These are phyloP conservation scores for Cladorrhinum samala DNA, from an alignment of 495 filamentous ascomycete species.

Conservation along the genomic window DNA sequence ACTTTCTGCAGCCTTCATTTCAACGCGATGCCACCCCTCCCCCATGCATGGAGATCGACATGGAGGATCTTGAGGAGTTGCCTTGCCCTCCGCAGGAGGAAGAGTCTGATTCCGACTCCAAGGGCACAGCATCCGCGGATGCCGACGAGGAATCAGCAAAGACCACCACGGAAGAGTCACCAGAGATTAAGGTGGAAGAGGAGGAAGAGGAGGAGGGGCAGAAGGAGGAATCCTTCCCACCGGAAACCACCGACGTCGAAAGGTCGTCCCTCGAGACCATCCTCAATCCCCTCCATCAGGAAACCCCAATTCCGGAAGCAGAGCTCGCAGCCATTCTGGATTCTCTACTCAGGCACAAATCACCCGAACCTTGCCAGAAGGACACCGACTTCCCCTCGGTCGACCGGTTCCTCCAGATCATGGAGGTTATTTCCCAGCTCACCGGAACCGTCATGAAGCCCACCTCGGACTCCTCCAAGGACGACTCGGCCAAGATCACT, in stretches of 20 bases:
- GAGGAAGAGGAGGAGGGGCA: too few relatives aligned
- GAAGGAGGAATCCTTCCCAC: not conserved
- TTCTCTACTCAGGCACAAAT: not conserved
- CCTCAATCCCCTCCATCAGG: conserved; percentile 1
- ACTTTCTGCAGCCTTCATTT: not conserved
- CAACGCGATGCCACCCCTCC: not conserved
- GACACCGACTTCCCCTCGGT: not conserved
- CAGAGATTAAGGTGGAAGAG: too few relatives aligned
- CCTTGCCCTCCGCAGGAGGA: not conserved
- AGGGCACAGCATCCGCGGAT: not conserved
- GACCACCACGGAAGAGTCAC: not conserved
- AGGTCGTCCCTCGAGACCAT: not conserved
- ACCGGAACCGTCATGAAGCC: not conserved
- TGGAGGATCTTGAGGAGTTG: not conserved
- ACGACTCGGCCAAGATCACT: not conserved
- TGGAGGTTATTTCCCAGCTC: conserved; percentile 3
- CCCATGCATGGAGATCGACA: not conserved
- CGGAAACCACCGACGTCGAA: not conserved
- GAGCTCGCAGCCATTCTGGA: not conserved
- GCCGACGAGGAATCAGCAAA: not conserved
- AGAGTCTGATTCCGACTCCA: not conserved
- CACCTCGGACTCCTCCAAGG: not conserved
- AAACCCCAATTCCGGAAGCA: not conserved
- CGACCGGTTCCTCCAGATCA: conserved; percentile 5
- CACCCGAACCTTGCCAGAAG: not conserved